Base-by-base conservation (phyloP, 129 eudicot species). In the Artemisia annua region DNA sequence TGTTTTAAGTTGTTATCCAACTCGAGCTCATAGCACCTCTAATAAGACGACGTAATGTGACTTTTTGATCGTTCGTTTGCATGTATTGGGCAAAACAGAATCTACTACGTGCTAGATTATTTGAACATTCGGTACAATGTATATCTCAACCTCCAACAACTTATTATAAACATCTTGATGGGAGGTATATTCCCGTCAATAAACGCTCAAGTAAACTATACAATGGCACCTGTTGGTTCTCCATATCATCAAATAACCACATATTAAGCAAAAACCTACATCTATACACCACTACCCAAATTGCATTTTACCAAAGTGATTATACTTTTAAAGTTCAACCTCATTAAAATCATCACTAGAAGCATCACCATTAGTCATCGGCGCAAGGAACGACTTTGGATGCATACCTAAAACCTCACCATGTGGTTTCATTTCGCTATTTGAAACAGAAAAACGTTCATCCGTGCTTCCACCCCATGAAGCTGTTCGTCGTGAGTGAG, bases 391-490 rank as follows among this genome's bases (percentile, higher is more conserved):
- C 16, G 83, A 48, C 26, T 82, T 66, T 0, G 80, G 85, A 6
- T 81, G 84, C 81, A 76, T 83, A 18, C 88, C 80, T 59, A 87
- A 68, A 19, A 81, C 79, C 67, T 85, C 90, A 48, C 85, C 89
- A 3, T 63, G 79, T 7, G 96, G 85, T 79, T 73, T 87, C 22
- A 70, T 56, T 52, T 79, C 85, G 0, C 75, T 26, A 48, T 73
- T 66, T 11, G 77, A 83, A 79, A 81, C 83, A 26, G 80, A 75
- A 48, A 59, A 76, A 20, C 86, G 61, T 7, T 80, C 83, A 19
- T 80, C 74, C 0, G 73, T 76, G 67, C 87, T 80, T 32, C 96
- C 99, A 52, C 91, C 82, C 99, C 99, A 94, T 1, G 99, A 94
- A 14, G 86, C 88, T 35, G 98, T 87, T 48, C 99, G 92, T 57